Percentiles rank a stretch among this genome's conserved stretches.
Conservation (phyloP, 169 alveolate species). For the Cryptosporidium felis region DNA sequence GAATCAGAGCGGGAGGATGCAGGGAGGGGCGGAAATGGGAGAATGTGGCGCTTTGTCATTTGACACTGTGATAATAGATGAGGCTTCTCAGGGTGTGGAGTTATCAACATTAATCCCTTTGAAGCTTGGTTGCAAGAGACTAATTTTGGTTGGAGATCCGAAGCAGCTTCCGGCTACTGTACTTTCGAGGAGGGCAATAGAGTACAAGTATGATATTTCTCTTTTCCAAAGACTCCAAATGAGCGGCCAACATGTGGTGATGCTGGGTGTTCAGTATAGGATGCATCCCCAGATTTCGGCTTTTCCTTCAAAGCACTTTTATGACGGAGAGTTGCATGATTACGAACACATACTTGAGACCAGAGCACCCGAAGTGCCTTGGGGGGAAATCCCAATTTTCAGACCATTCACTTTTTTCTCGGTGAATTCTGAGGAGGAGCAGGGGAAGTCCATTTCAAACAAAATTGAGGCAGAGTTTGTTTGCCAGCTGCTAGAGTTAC, state of each 20-base stretch:
- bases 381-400: constrained; percentile 86
- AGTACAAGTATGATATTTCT: constrained; percentile 82
- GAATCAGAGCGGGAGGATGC: neutral
- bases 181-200: constrained; percentile 85
- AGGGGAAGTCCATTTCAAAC: constrained; percentile 69
- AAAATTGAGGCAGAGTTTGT: constrained; percentile 72
- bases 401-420: constrained; percentile 88
- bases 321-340: constrained; percentile 78
- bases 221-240: constrained; percentile 86
- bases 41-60: constrained; percentile 49
- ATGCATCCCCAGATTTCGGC: constrained; percentile 96
- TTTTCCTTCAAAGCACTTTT: constrained; percentile 91
- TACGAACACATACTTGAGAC: neutral
- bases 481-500: constrained; percentile 52
- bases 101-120: constrained; percentile 82
- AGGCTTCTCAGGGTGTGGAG: constrained; percentile 96
- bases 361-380: constrained; percentile 78
- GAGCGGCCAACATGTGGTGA: constrained; percentile 73
- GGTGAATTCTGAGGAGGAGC: constrained; percentile 83
- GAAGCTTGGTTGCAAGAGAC: constrained; percentile 87
- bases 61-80: constrained; percentile 94
- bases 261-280: constrained; percentile 92
- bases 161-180: constrained; percentile 97
- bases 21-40: constrained; percentile 70
- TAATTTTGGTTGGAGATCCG: constrained; percentile 97